Conservation (phyloP, 2,329 filamentous ascomycete species). For the Helminthosporium solani region DNA sequence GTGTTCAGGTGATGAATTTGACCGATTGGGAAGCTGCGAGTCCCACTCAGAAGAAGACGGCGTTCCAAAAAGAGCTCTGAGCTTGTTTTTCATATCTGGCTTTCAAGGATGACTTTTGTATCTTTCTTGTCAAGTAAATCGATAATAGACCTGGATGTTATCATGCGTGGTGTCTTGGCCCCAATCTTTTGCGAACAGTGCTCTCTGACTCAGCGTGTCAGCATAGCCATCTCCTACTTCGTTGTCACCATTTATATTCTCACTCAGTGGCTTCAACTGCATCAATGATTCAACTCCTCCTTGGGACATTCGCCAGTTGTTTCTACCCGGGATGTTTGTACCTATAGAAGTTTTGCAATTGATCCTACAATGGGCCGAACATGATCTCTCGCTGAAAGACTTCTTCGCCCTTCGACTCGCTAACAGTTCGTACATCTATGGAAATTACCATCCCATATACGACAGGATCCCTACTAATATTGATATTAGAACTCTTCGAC, state of each 20-base stretch:
- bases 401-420: constrained; percentile 1
- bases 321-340: neutral
- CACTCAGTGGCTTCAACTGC: too few species aligned
- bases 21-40: constrained; percentile 19
- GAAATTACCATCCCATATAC: neutral
- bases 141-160: too few species aligned
- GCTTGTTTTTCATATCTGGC: neutral
- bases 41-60: constrained; percentile 7
- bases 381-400: neutral
- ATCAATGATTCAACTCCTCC: too few species aligned
- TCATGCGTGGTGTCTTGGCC: too few species aligned
- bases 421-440: neutral
- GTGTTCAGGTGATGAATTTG: constrained; percentile 23
- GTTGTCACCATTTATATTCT: too few species aligned
- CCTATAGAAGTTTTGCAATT: neutral
- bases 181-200: too few species aligned
- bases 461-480: neutral
- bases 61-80: constrained; percentile 10
- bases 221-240: too few species aligned
- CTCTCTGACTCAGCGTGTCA: too few species aligned
- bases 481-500: neutral
- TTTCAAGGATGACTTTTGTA: neutral
- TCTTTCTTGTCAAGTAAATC: neutral
- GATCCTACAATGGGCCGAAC: neutral
- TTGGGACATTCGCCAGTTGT: too few species aligned